phyloP scores from a whole-genome alignment of 1,139 yeast genomes.

The Yamadazyma pseudoaaseri region DNA sequence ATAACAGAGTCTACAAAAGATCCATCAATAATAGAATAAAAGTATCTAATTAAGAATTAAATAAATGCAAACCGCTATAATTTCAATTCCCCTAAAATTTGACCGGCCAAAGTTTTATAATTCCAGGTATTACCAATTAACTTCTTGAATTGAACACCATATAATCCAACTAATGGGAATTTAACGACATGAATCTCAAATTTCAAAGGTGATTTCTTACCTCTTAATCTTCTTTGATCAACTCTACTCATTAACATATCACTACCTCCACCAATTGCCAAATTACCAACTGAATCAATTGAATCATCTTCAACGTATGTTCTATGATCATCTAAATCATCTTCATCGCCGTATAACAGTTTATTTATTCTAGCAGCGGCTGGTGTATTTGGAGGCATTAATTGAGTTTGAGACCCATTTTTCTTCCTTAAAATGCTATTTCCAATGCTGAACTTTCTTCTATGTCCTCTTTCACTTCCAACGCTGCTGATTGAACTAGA shows the following conservation, averaged over 20 bases:
- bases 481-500: constrained; percentile 19
- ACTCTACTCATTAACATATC: constrained; percentile 66
- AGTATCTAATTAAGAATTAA: too few species aligned
- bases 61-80: too few species aligned
- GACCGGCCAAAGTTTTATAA: constrained; percentile 90
- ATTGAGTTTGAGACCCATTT: constrained; percentile 46
- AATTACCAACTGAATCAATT: constrained; percentile 57
- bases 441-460: constrained; percentile 65
- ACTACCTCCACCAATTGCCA: constrained; percentile 52
- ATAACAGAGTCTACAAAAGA: too few species aligned
- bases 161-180: constrained; percentile 85
- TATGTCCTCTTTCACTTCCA: constrained; percentile 37
- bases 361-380: constrained; percentile 44
- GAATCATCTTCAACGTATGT: constrained; percentile 52
- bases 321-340: constrained; percentile 24
- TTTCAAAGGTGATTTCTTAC: constrained; percentile 56
- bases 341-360: constrained; percentile 34
- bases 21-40: too few species aligned
- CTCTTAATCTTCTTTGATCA: constrained; percentile 42
- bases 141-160: constrained; percentile 94
- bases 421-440: constrained; percentile 48
- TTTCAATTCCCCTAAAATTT: constrained; percentile 75
- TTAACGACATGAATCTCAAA: constrained; percentile 93
- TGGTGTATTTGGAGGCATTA: constrained; percentile 52
- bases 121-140: constrained; percentile 94